Conservation (phyloP, 306 rosid species). For the Cicer pinnatifidum region DNA sequence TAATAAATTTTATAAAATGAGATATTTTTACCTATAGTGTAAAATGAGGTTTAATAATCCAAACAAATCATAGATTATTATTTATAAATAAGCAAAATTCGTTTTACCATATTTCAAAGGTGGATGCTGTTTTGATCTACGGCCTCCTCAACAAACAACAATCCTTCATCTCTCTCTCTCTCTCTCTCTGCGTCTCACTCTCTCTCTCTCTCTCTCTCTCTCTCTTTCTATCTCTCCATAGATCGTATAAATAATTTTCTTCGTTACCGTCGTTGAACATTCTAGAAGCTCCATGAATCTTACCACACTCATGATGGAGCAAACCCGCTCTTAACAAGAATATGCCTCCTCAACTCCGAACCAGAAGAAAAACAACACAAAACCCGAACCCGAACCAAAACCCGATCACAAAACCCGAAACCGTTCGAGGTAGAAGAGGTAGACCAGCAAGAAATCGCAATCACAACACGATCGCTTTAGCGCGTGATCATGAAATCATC, state of each 20-base stretch:
- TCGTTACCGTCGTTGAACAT: slow-evolving; percentile 26
- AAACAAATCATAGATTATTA: too few relatives aligned
- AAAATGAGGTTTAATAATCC: too few relatives aligned
- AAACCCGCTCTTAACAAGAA: slow-evolving; percentile 42
- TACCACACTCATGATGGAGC: slow-evolving; percentile 49
- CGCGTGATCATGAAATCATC: slow-evolving; percentile 28
- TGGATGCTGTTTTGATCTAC: too few relatives aligned
- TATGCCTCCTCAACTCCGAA: slow-evolving; percentile 62
- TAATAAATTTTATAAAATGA: too few relatives aligned
- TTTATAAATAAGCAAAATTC: too few relatives aligned
- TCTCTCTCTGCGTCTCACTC: not conserved
- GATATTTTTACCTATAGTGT: too few relatives aligned
- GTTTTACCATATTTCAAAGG: too few relatives aligned
- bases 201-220: not conserved
- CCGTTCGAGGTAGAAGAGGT: slow-evolving; percentile 36
- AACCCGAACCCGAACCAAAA: not conserved
- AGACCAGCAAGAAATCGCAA: slow-evolving; percentile 34
- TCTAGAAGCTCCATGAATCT: slow-evolving; percentile 53
- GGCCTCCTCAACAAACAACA: too few relatives aligned
- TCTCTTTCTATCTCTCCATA: not conserved
- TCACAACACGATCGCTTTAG: not conserved
- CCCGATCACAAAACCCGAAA: slow-evolving; percentile 43
- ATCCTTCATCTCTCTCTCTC: too few relatives aligned
- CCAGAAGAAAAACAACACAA: slow-evolving; percentile 42
- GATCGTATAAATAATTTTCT: slow-evolving; percentile 22